These are phyloP conservation scores for Clarireedia sp. DNA, from an alignment of 2,329 filamentous ascomycete species.

Conservation along the genomic window DNA sequence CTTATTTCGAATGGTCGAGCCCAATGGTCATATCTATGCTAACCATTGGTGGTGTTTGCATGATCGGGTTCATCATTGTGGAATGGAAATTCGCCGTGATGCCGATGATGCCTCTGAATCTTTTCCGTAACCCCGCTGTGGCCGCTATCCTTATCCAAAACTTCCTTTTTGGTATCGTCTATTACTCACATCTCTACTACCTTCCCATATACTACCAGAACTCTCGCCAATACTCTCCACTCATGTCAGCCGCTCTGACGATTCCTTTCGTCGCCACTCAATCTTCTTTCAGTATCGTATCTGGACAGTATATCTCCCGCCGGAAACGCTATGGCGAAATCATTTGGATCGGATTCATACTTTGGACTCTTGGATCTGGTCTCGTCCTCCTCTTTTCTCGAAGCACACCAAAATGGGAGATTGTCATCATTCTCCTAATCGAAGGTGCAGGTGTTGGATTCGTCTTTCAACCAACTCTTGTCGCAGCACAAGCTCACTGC, in stretches of 20 bases:
- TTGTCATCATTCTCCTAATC: conserved; percentile 43
- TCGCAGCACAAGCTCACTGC: conserved; percentile 51
- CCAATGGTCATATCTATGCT: conserved; percentile 54
- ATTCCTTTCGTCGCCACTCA: conserved; percentile 43
- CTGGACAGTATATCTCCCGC: conserved; percentile 51
- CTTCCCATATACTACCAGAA: conserved; percentile 56
- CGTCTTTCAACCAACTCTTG: conserved; percentile 40
- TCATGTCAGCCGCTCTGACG: conserved; percentile 43
- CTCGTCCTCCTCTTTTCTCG: conserved; percentile 43
- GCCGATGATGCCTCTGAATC: conserved; percentile 49
- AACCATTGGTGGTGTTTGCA: conserved; percentile 37
- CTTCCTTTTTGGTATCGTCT: conserved; percentile 52
- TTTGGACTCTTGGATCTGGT: conserved; percentile 42
- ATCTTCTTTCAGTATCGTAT: conserved; percentile 37
- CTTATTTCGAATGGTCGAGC: conserved; percentile 48
- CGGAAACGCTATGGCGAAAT: conserved; percentile 50
- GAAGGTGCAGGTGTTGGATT: conserved; percentile 46
- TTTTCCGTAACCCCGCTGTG: conserved; percentile 48
- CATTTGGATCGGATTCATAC: conserved; percentile 36
- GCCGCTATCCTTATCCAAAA: conserved; percentile 48
- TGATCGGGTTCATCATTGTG: conserved; percentile 43
- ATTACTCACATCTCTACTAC: conserved; percentile 51
- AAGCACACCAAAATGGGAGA: conserved; percentile 37
- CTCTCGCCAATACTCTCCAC: conserved; percentile 30
- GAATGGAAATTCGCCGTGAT: conserved; percentile 48